Evolutionary conservation across 306 rosid genomes (phyloP).

Genomic region (Abrus precatorius): DNA sequence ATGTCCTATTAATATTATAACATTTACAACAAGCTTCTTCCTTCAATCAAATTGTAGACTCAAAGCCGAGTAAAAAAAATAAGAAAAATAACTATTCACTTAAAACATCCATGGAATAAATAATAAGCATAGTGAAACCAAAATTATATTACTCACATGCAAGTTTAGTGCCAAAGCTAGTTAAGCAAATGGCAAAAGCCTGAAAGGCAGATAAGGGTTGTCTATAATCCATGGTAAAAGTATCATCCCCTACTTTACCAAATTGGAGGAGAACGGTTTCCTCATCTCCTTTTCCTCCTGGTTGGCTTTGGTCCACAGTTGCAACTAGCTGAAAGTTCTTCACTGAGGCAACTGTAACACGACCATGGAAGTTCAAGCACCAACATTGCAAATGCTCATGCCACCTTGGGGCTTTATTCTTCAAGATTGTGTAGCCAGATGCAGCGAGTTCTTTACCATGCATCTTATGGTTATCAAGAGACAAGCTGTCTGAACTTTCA

Average conservation of each 20-base stretch:
- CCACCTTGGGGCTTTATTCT: conserved; percentile 99
- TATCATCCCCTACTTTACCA: conserved; percentile 94
- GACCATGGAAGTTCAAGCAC: conserved; percentile 99
- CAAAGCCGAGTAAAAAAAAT: conserved; percentile 23
- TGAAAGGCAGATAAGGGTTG: conserved; percentile 96
- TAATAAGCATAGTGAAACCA: conserved; percentile 47
- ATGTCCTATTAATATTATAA: conserved; percentile 48
- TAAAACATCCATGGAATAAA: conserved; percentile 53
- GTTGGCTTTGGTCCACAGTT: conserved; percentile 84
- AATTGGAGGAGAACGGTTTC: conserved; percentile 93
- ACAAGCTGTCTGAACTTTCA: conserved; percentile 54
- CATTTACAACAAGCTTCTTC: conserved; percentile 64
- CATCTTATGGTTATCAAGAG: conserved; percentile 47
- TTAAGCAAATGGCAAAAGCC: conserved; percentile 96
- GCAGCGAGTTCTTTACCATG: conserved; percentile 52
- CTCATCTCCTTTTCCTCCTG: conserved; percentile 91
- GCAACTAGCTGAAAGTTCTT: conserved; percentile 97
- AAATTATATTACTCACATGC: conserved; percentile 81
- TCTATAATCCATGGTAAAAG: conserved; percentile 96
- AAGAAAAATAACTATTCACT: conserved; percentile 47
- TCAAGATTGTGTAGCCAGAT: conserved; percentile 70
- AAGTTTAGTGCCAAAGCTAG: conserved; percentile 98
- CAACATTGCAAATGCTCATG: conserved; percentile 95
- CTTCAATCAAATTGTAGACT: conserved; percentile 46
- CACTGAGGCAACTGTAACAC: conserved; percentile 94